Evolutionary conservation across 352 stramenopile genomes (phyloP), one percentile per base, ranked within the genome.

Genomic region (Globisporangium splendens): DNA sequence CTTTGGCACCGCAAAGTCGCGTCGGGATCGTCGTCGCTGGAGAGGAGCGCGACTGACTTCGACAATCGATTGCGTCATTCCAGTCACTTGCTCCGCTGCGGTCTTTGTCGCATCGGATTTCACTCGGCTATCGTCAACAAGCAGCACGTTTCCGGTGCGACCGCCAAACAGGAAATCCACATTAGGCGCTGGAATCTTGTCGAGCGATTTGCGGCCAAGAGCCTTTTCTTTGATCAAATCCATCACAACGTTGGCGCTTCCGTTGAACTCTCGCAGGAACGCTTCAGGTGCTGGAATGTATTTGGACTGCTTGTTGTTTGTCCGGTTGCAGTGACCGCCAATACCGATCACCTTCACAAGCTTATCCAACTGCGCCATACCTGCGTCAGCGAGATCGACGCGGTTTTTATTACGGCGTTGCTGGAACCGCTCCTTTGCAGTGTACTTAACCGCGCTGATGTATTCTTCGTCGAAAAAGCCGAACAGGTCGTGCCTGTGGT

Each of bases 181-280:
- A 46, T 81, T 70, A 8, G 82, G 82, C 1, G 73, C 54, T 12
- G 82, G 82, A 33, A 92, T 89, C 48, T 86, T 82, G 62, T 88
- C 72, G 22, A 89, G 56, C 15, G 78, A 68, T 58, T 89, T 81
- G 22, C 75, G 78, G 17, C 82, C 82, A 1, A 81, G 73, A 1
- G 80, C 79, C 61, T 89, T 92, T 54, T 90, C 80, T 48, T 81
- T 76, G 56, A 92, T 57, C n/a, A 70, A 65, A 24, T 92, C 73
- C 65, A 92, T 85, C 31, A 89, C 59, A 21, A 78, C 71, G 42
- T 77, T 84, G 21, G 80, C 73, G 28, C 86, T 88, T 22, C 72
- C 58, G 14, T 78, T 78, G 56, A 92, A 89, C 62, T 90, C 82
- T 14, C 70, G 80, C 60, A 92, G 61, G 8, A 92, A 54, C 53